phyloP scores from a whole-genome alignment of 371 early-diverging fungal species.

The Mucor mucedo region DNA sequence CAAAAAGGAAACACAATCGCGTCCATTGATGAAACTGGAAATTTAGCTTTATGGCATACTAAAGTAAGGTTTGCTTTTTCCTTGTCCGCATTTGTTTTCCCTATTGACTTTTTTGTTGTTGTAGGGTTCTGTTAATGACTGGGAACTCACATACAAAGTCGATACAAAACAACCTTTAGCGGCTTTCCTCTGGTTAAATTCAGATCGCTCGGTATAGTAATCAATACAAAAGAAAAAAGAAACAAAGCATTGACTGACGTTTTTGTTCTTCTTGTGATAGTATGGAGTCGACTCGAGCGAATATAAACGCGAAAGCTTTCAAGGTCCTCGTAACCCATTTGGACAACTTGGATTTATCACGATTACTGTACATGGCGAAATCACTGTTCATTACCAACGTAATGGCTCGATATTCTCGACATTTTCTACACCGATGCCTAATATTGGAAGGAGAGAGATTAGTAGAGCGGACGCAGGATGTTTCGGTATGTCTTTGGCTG shows the following conservation, averaged over 20 bases:
- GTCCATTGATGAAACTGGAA: slow-evolving; percentile 53
- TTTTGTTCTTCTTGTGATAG: slow-evolving; percentile 9
- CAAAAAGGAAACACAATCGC: slow-evolving; percentile 48
- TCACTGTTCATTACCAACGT: slow-evolving; percentile 52
- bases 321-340: slow-evolving; percentile 51
- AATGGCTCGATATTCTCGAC: slow-evolving; percentile 43
- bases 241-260: no score
- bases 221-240: no score
- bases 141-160: slow-evolving; percentile 34
- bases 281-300: slow-evolving; percentile 14
- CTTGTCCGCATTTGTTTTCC: not conserved
- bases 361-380: slow-evolving; percentile 48
- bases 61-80: slow-evolving; percentile 27
- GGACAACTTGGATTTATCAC: slow-evolving; percentile 48
- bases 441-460: slow-evolving; percentile 31
- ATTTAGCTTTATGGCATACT: slow-evolving; percentile 47
- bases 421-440: slow-evolving; percentile 42
- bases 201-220: slow-evolving; percentile 42
- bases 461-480: slow-evolving; percentile 41
- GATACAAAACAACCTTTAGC: slow-evolving; percentile 50
- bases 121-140: slow-evolving; percentile 41
- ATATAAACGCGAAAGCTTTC: slow-evolving; percentile 17
- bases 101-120: not conserved
- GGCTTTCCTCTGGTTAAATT: slow-evolving; percentile 49
- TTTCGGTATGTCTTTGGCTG: slow-evolving; percentile 43